These are phyloP conservation scores for Neospora caninum DNA, from an alignment of 169 alveolate genomes.

Conservation along the genomic window DNA sequence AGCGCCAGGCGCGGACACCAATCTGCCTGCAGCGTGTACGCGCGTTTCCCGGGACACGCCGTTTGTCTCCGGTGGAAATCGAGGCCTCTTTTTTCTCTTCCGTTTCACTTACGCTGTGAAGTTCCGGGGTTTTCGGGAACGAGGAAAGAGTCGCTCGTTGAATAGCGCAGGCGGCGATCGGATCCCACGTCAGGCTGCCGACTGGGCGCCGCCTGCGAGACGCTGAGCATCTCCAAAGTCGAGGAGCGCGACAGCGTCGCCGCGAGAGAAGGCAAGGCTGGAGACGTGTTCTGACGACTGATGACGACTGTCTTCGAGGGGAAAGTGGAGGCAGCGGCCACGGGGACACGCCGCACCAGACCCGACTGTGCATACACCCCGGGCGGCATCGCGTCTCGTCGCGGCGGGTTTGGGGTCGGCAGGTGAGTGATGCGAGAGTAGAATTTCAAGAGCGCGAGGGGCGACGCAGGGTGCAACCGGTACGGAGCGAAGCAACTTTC, in stretches of 20 bases:
- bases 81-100: background rate
- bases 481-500: constrained; percentile 61
- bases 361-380: no score
- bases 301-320: background rate
- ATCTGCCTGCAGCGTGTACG: no score
- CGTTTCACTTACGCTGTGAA: background rate
- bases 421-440: constrained; percentile 26
- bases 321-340: background rate
- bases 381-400: background rate
- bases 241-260: background rate
- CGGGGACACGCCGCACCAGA: no score
- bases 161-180: background rate
- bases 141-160: background rate
- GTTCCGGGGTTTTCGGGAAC: background rate
- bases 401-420: background rate
- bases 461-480: constrained; percentile 62
- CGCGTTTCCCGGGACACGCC: no score
- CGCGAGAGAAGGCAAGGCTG: background rate
- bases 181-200: background rate
- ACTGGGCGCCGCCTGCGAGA: background rate
- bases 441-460: constrained; percentile 52
- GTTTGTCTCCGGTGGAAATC: no score
- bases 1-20: no score
- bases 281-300: background rate
- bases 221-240: background rate